Conservation (phyloP, 441 rosid species). For the Jatropha podagrica region DNA sequence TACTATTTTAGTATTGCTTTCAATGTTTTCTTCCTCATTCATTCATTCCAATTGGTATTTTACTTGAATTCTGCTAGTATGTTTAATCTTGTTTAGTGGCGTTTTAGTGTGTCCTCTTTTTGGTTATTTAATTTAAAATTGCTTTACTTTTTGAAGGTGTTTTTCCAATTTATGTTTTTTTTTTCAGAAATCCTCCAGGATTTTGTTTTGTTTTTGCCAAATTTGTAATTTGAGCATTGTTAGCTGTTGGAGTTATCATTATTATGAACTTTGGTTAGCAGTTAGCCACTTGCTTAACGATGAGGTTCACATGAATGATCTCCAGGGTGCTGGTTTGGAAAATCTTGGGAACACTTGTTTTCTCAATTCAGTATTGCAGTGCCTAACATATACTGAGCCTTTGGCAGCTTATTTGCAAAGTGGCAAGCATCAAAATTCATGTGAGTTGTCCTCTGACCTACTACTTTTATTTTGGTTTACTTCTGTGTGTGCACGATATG, state of each 20-base stretch:
- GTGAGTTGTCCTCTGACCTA: constrained; percentile 44
- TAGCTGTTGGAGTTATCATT: background rate
- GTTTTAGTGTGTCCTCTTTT: background rate
- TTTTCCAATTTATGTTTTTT: background rate
- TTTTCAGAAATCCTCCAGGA: background rate
- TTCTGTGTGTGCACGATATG: background rate
- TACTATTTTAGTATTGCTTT: background rate
- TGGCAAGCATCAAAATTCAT: constrained; percentile 75
- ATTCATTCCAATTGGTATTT: background rate
- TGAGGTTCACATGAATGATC: constrained; percentile 22
- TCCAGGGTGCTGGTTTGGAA: constrained; percentile 92
- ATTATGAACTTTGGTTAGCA: constrained; percentile 3
- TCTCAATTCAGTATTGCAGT: constrained; percentile 89
- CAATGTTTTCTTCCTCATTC: background rate
- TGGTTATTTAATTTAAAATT: background rate
- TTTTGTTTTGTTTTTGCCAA: background rate
- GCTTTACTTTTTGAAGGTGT: background rate
- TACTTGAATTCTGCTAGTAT: background rate
- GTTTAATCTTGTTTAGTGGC: background rate
- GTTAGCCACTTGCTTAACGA: constrained; percentile 13
- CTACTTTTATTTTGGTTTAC: background rate
- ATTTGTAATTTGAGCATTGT: background rate
- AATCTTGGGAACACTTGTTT: constrained; percentile 98
- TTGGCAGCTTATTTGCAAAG: constrained; percentile 84
- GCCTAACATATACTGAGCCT: constrained; percentile 95